A percentile compares a stretch with the other conserved stretches of the same genome.
Evolutionary conservation across 805 yeast species (phyloP).

Genomic region (Schwanniomyces yamadae): DNA sequence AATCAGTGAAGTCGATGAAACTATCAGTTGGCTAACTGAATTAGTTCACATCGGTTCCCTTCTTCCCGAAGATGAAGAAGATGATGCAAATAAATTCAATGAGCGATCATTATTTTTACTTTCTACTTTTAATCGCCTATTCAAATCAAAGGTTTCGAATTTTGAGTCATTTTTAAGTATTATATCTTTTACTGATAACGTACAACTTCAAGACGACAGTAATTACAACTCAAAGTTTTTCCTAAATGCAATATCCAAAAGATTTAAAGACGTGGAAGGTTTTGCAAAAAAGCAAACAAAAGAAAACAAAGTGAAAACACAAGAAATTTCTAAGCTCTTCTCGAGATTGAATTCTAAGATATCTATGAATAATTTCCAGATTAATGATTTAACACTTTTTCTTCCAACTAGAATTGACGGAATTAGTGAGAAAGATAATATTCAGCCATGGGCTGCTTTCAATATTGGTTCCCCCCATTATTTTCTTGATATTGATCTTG

Average conservation of each 20-base stretch:
- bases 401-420: conserved; percentile 67
- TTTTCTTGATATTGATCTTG: conserved; percentile 45
- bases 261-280: conserved; percentile 87
- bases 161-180: conserved; percentile 19
- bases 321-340: conserved; percentile 41
- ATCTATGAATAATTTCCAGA: conserved; percentile 63
- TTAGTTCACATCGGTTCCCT: conserved; percentile 14
- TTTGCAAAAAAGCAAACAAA: conserved; percentile 82
- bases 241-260: conserved; percentile 51
- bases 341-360: conserved; percentile 50
- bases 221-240: conserved; percentile 27
- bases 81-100: conserved; percentile 10
- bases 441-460: conserved; percentile 90
- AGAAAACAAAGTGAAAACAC: conserved; percentile 56
- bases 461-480: conserved; percentile 86
- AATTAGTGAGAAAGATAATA: conserved; percentile 16
- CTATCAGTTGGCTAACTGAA: conserved; percentile 49
- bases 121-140: conserved; percentile 14
- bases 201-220: conserved; percentile 21
- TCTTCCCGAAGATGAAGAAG: conserved; percentile 9
- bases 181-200: conserved; percentile 28
- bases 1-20: conserved; percentile 36
- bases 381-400: conserved; percentile 79
- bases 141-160: conserved; percentile 13
- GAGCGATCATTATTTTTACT: conserved; percentile 17